Evolutionary conservation across 352 stramenopile genomes (phyloP).

Genomic region (Globisporangium spiculum): DNA sequence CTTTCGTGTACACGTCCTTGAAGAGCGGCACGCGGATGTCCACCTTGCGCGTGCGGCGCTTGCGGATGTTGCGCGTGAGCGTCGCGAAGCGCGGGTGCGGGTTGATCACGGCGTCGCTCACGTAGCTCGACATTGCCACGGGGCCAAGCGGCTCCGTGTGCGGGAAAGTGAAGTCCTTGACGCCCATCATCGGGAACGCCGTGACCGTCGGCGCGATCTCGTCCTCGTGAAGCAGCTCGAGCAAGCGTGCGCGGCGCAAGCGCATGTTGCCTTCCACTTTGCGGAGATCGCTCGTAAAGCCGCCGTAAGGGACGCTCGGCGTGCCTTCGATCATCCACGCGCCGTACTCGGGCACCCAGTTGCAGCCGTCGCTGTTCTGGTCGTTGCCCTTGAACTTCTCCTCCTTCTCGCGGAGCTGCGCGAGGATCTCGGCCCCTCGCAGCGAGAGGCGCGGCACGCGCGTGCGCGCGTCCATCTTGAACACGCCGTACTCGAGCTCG

Average conservation of each 20-base stretch:
- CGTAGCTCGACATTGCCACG: constrained; percentile 93
- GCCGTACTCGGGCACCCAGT: constrained; percentile 99
- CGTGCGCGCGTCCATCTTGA: constrained; percentile 88
- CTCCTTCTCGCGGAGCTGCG: constrained; percentile 91
- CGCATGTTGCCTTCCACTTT: constrained; percentile 99
- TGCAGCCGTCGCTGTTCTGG: constrained; percentile 88
- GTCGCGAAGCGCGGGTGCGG: constrained; percentile 98
- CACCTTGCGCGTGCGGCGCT: constrained; percentile 85
- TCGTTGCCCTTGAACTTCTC: constrained; percentile 31
- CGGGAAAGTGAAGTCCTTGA: constrained; percentile 90
- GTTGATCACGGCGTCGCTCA: constrained; percentile 98
- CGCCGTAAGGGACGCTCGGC: constrained; percentile 91
- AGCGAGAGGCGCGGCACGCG: constrained; percentile 91
- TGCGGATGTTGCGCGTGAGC: constrained; percentile 98
- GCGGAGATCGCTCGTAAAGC: constrained; percentile 93
- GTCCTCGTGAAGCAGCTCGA: constrained; percentile 91
- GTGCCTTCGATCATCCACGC: constrained; percentile 99
- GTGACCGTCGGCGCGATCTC: constrained; percentile 97
- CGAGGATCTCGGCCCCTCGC: constrained; percentile 93
- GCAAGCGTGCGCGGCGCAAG: constrained; percentile 91
- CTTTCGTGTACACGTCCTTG: constrained; percentile 78
- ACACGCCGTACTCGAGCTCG: constrained; percentile 99
- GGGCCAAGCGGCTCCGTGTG: constrained; percentile 54
- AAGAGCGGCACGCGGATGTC: constrained; percentile 88
- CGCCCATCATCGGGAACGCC: constrained; percentile 96